A percentile compares a stretch with the other conserved stretches of the same genome.
Conservation (phyloP, 2,329 filamentous ascomycete genomes). For the Diplocarpon rosae region DNA sequence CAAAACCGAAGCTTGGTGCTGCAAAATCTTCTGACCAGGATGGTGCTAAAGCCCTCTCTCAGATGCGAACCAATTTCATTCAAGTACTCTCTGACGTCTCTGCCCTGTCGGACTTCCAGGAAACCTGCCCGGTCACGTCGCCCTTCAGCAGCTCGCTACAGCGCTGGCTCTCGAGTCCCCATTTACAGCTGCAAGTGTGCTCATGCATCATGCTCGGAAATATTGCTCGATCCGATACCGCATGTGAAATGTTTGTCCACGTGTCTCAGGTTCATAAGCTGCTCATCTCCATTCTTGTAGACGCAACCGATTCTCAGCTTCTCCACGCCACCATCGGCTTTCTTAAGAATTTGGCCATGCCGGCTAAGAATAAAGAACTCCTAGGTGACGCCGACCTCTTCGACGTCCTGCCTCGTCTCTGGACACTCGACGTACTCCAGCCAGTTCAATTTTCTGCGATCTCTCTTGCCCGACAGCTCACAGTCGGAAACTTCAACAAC, state of each 20-base stretch:
- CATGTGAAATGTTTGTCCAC: constrained; percentile 40
- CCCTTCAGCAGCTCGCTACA: constrained; percentile 33
- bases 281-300: constrained; percentile 35
- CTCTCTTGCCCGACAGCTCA: constrained; percentile 45
- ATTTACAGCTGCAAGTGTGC: constrained; percentile 40
- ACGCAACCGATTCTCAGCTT: constrained; percentile 37
- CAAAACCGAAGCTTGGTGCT: constrained; percentile 9
- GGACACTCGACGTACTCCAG: constrained; percentile 39
- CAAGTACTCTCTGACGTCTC: constrained; percentile 41
- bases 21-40: constrained; percentile 24
- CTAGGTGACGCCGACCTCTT: constrained; percentile 38
- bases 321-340: constrained; percentile 48
- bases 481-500: constrained; percentile 42
- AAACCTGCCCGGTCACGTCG: constrained; percentile 33
- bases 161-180: constrained; percentile 35
- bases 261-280: constrained; percentile 34
- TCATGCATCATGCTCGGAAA: constrained; percentile 53
- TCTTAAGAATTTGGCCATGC: constrained; percentile 54
- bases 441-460: constrained; percentile 51
- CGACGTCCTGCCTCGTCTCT: constrained; percentile 41
- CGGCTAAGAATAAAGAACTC: constrained; percentile 39
- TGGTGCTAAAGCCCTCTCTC: constrained; percentile 39
- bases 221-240: constrained; percentile 45
- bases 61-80: constrained; percentile 40
- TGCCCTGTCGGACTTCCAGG: constrained; percentile 36